Evolutionary conservation across 2,329 filamentous ascomycete genomes (phyloP).

Genomic region (Nannizziopsis barbatae): DNA sequence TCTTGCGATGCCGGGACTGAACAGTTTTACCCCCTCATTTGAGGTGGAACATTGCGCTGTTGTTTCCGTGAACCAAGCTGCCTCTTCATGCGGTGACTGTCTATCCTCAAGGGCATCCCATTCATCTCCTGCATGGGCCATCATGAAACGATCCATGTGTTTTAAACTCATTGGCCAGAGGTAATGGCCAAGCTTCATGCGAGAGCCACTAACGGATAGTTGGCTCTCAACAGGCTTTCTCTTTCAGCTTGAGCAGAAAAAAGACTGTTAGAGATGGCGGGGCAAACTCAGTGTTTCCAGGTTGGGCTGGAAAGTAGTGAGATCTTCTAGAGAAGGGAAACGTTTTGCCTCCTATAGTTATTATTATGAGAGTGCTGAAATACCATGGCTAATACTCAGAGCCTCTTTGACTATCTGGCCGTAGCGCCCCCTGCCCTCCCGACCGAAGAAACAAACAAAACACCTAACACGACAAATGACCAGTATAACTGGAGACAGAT

Average conservation of each 20-base stretch:
- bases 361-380: neutral
- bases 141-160: no score
- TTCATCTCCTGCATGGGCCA: no score
- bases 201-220: no score
- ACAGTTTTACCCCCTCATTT: no score
- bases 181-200: no score
- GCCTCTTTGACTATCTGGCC: conserved; percentile 6
- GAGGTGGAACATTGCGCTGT: no score
- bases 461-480: neutral
- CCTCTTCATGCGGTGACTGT: no score
- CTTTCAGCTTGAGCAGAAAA: neutral
- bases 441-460: conserved; percentile 4
- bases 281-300: neutral
- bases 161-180: no score
- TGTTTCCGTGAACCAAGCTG: no score
- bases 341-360: neutral
- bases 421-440: conserved; percentile 4
- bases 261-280: neutral
- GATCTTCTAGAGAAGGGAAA: neutral
- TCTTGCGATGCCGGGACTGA: no score
- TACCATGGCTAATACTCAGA: conserved; percentile 9
- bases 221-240: no score
- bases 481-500: conserved; percentile 4
- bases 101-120: no score
- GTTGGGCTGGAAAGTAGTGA: neutral